These are phyloP conservation scores for Vitis hybrid DNA, from an alignment of 177 flowering plant species.

Conservation along the genomic window DNA sequence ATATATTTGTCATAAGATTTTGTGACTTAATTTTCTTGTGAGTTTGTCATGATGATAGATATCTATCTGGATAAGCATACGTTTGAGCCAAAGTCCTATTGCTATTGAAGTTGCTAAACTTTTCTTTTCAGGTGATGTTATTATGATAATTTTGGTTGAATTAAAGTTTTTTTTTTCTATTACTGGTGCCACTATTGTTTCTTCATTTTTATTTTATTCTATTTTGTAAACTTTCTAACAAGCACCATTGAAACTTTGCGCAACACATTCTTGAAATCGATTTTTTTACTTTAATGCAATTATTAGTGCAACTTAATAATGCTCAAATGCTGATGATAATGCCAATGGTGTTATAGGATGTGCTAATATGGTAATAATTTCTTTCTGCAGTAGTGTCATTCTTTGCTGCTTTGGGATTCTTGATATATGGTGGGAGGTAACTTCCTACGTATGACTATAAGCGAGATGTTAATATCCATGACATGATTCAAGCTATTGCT, in stretches of 20 bases:
- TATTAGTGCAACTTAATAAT: too few species aligned
- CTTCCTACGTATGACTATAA: too few species aligned
- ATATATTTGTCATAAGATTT: neutral
- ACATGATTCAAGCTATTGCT: neutral
- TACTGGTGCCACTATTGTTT: too few species aligned
- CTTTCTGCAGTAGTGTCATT: conserved; percentile 59
- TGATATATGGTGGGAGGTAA: conserved; percentile 84
- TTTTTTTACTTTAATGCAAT: too few species aligned
- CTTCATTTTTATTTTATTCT: too few species aligned
- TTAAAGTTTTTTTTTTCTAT: neutral
- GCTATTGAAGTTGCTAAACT: conserved; percentile 52
- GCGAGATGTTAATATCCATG: neutral
- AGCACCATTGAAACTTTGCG: too few species aligned
- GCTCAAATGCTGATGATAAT: too few species aligned
- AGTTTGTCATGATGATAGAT: conserved; percentile 28
- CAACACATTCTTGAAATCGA: too few species aligned
- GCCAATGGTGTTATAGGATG: too few species aligned
- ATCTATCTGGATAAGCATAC: conserved; percentile 56
- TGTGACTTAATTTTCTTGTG: neutral
- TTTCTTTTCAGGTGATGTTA: conserved; percentile 61
- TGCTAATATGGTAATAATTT: neutral
- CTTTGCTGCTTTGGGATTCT: conserved; percentile 68
- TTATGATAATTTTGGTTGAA: neutral
- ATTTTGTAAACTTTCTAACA: too few species aligned
- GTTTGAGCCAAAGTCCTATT: conserved; percentile 25